Conservation (phyloP, 768 basidiomycete genomes). For the Dentipellis fragilis region DNA sequence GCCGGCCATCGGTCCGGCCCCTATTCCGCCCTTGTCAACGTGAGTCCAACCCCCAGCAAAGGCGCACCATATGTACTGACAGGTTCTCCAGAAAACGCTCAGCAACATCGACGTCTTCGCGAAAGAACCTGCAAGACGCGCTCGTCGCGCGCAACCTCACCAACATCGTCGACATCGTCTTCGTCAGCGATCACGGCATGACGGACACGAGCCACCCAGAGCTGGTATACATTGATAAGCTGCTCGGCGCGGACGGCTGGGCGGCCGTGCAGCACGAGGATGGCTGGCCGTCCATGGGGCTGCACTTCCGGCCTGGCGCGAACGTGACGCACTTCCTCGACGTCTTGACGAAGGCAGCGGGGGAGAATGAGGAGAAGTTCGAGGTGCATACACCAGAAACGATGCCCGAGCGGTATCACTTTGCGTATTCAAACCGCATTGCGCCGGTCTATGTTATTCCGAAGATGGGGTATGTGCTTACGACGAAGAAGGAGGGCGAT, state of each 20-base stretch:
- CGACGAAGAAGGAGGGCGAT: slow-evolving; percentile 50
- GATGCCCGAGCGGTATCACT: slow-evolving; percentile 80
- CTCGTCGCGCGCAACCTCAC: slow-evolving; percentile 66
- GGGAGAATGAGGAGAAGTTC: slow-evolving; percentile 54
- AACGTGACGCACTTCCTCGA: slow-evolving; percentile 50
- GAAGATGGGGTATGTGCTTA: slow-evolving; percentile 69
- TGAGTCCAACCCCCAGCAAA: slow-evolving; percentile 23
- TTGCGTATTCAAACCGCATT: slow-evolving; percentile 61
- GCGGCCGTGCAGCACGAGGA: slow-evolving; percentile 62
- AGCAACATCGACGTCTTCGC: slow-evolving; percentile 65
- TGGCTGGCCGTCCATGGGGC: slow-evolving; percentile 85
- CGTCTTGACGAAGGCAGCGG: slow-evolving; percentile 41
- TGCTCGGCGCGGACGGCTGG: slow-evolving; percentile 57
- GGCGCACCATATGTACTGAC: not conserved
- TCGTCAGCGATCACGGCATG: slow-evolving; percentile 92
- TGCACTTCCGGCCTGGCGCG: slow-evolving; percentile 55
- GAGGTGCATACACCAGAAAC: slow-evolving; percentile 68
- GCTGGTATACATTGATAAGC: slow-evolving; percentile 72
- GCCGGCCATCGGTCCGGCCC: slow-evolving; percentile 71
- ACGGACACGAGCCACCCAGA: slow-evolving; percentile 75
- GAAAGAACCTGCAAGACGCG: slow-evolving; percentile 51
- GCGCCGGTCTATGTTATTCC: slow-evolving; percentile 85
- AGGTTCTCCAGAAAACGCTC: slow-evolving; percentile 44
- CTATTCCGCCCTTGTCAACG: slow-evolving; percentile 59
- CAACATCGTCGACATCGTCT: slow-evolving; percentile 78